Evolutionary conservation across 2,329 filamentous ascomycete genomes (phyloP), one percentile per base, ranked within the genome.

Genomic region (Hawksworthiomyces lignivorus): DNA sequence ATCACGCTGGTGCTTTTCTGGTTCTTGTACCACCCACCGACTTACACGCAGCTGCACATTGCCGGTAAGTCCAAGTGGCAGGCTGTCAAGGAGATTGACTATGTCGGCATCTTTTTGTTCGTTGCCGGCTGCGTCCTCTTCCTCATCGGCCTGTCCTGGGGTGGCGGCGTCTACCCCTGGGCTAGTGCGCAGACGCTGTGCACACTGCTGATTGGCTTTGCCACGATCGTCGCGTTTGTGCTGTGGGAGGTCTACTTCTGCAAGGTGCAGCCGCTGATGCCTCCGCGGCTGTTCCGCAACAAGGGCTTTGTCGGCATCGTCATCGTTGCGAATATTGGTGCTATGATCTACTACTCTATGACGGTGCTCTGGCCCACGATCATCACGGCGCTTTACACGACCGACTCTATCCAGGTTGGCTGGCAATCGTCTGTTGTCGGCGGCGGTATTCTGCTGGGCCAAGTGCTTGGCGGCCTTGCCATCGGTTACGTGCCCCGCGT

Each of bases 1-100:
- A 44, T 68, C 18, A 56, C 63, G 10, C 49, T 67, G 2, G 50
- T 59, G 2, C 57, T 69, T 7, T 70, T 64, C 43, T 55, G 56
- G 26, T 57, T 68, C 47, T 64, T 68, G 42, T 73, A 72, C 54
- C 63, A 64, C 47, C 70, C 68, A 19, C 68, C 70, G 0, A 62
- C 60, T 7, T 70, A 63, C 52, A 52, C 59, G 17, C 63, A 65
- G 54, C 60, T 69, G 15, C 64, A 69, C 45, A 52, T 62, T 19
- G 30, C 54, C 39, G 54, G 57, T 28, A 64, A 62, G 51, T 57
- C 58, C 2, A 57, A 55, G 34, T 49, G 56, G 50, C 54, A 66
- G 47, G 58, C 63, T 50, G 47, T 67, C 32, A 63, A 59, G 50
- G 58, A 64, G 43, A 58, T 75, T 11, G 73, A 72, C 51, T 67